A percentile compares a stretch with the other conserved stretches of the same genome.
These are phyloP conservation scores for Moricandia arvensis DNA, from an alignment of 345 rosid species.

Conservation along the genomic window DNA sequence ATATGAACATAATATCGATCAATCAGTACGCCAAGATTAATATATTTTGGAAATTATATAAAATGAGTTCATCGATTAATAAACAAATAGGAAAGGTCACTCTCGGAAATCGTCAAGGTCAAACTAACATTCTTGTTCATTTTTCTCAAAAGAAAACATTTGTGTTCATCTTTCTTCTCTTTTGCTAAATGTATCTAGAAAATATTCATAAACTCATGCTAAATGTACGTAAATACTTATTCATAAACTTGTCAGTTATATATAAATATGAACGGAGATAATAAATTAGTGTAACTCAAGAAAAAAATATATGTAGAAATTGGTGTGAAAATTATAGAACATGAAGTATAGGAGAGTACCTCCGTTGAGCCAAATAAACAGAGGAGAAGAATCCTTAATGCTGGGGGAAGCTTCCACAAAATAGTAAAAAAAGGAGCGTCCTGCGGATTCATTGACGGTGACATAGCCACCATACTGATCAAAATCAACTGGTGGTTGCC, in stretches of 20 bases:
- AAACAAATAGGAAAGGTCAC: background rate
- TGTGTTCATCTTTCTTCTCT: background rate
- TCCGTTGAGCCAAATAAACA: conserved; percentile 94
- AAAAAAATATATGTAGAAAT: background rate
- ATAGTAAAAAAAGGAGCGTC: conserved; percentile 65
- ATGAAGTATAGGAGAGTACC: conserved; percentile 42
- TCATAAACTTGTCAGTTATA: background rate
- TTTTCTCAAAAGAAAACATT: background rate
- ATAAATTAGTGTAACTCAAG: background rate
- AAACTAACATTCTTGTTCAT: conserved; percentile 26
- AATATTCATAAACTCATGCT: background rate
- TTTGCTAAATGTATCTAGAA: background rate
- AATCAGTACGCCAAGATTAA: too few relatives aligned
- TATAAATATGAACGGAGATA: background rate
- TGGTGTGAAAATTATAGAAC: background rate
- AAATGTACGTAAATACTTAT: background rate
- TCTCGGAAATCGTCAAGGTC: conserved; percentile 21
- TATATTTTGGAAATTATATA: background rate
- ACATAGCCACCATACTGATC: conserved; percentile 68
- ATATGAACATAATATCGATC: background rate
- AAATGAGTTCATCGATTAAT: background rate
- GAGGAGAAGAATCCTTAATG: conserved; percentile 51
- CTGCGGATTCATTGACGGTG: conserved; percentile 55
- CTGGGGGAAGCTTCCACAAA: conserved; percentile 56
- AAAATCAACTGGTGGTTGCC: conserved; percentile 57